These are phyloP conservation scores for Berberis thunbergii DNA, from an alignment of 164 flowering plant species.

Conservation along the genomic window DNA sequence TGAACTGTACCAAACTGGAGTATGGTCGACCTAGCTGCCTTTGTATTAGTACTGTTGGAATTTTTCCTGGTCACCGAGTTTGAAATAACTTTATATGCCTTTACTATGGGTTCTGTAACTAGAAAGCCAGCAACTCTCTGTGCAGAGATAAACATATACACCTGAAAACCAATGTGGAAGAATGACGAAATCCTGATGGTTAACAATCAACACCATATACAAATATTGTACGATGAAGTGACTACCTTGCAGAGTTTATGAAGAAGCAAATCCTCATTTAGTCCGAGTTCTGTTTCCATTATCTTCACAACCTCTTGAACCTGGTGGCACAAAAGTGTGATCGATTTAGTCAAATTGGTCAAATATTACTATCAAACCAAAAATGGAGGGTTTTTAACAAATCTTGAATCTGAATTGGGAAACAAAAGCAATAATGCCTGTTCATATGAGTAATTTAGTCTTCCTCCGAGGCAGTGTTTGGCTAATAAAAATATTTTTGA, in stretches of 20 bases:
- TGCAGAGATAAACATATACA: slow-evolving; percentile 53
- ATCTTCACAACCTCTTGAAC: slow-evolving; percentile 61
- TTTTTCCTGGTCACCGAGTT: slow-evolving; percentile 15
- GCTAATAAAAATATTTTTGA: too few species aligned
- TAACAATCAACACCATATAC: background rate
- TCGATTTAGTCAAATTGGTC: too few species aligned
- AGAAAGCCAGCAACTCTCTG: slow-evolving; percentile 69
- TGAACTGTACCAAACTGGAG: slow-evolving; percentile 55
- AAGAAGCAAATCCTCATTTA: slow-evolving; percentile 45
- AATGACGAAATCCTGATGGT: too few species aligned
- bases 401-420: too few species aligned
- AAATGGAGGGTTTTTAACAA: too few species aligned
- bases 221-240: background rate
- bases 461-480: too few species aligned
- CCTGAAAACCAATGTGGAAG: slow-evolving; percentile 29
- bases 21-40: slow-evolving; percentile 13
- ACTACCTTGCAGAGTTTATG: slow-evolving; percentile 61
- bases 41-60: slow-evolving; percentile 9
- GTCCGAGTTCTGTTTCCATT: slow-evolving; percentile 73
- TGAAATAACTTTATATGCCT: slow-evolving; percentile 46
- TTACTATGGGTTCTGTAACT: slow-evolving; percentile 60
- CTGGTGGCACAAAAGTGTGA: slow-evolving; percentile 24
- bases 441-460: too few species aligned
- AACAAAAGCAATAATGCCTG: too few species aligned
- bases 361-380: too few species aligned